Percentiles rank a stretch among this genome's conserved stretches.
Conservation (phyloP, 768 basidiomycete genomes). For the Russula brevipes region DNA sequence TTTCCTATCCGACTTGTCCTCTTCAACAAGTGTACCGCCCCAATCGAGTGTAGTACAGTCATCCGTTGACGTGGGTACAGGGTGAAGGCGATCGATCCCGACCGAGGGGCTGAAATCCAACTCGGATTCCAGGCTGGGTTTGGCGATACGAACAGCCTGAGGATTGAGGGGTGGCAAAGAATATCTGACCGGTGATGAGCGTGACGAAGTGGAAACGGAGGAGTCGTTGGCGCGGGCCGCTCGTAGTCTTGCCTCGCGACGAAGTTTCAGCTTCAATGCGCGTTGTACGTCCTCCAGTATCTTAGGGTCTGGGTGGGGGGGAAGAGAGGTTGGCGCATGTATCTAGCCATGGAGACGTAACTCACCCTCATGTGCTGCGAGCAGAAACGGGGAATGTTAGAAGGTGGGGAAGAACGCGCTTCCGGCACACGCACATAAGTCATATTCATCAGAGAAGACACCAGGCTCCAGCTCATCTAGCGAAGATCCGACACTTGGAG, state of each 20-base stretch:
- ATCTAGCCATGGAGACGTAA: neutral
- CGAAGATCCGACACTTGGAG: slow-evolving; percentile 9
- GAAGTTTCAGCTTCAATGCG: slow-evolving; percentile 66
- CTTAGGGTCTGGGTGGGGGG: slow-evolving; percentile 52
- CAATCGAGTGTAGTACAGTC: slow-evolving; percentile 71
- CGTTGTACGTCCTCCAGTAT: slow-evolving; percentile 77
- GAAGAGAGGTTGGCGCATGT: slow-evolving; percentile 22
- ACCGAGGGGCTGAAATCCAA: slow-evolving; percentile 70
- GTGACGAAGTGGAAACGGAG: slow-evolving; percentile 29
- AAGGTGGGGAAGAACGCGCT: neutral
- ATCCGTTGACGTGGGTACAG: slow-evolving; percentile 63
- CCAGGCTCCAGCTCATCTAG: slow-evolving; percentile 25
- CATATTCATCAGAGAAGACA: slow-evolving; percentile 69
- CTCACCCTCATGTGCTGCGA: slow-evolving; percentile 69
- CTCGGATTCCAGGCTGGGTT: slow-evolving; percentile 37
- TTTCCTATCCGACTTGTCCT: slow-evolving; percentile 52
- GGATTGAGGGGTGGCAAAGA: slow-evolving; percentile 32
- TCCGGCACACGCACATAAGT: slow-evolving; percentile 54
- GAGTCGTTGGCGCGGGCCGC: slow-evolving; percentile 26
- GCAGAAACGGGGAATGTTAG: slow-evolving; percentile 17
- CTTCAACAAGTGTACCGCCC: slow-evolving; percentile 51
- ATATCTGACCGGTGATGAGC: slow-evolving; percentile 21
- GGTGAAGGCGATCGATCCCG: slow-evolving; percentile 45
- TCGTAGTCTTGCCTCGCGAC: slow-evolving; percentile 61
- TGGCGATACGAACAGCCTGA: slow-evolving; percentile 25